Percentiles rank a stretch among this genome's conserved stretches.
Conservation (phyloP, 1,284 basidiomycete species). For the Ustilago shanxiensis region DNA sequence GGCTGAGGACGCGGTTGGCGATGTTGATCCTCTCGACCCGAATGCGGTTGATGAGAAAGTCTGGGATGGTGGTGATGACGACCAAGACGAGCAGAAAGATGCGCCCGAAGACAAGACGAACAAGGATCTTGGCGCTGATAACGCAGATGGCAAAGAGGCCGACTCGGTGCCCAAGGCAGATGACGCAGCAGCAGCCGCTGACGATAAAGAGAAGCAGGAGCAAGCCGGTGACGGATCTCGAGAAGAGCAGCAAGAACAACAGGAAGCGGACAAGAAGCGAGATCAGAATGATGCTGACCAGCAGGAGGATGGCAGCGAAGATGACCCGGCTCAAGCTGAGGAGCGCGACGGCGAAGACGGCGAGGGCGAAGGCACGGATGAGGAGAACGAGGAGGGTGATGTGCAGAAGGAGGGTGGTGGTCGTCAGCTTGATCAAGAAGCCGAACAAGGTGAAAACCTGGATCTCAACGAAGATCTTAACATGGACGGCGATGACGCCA, state of each 20-base stretch:
- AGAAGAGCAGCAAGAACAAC: conserved; percentile 72
- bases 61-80: conserved; percentile 88
- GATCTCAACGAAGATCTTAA: conserved; percentile 65
- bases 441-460: conserved; percentile 68
- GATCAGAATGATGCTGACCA: conserved; percentile 28
- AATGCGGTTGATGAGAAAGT: conserved; percentile 93
- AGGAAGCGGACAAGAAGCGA: conserved; percentile 27
- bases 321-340: conserved; percentile 39
- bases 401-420: conserved; percentile 71
- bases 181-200: conserved; percentile 22
- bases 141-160: conserved; percentile 64
- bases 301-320: conserved; percentile 35
- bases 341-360: conserved; percentile 61
- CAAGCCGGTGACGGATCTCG: conserved; percentile 71
- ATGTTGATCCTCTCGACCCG: conserved; percentile 88
- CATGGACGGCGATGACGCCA: conserved; percentile 51
- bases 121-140: conserved; percentile 68
- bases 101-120: conserved; percentile 70
- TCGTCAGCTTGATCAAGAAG: conserved; percentile 67
- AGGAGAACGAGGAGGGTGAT: conserved; percentile 68
- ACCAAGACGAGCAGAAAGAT: conserved; percentile 72
- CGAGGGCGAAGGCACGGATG: conserved; percentile 60
- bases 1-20: conserved; percentile 85
- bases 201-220: conserved; percentile 71
- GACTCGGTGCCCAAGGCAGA: conserved; percentile 52